Evolutionary conservation across 345 rosid species (phyloP), one percentile per base, ranked within the genome.

Genomic region (Populus pruinosa): DNA sequence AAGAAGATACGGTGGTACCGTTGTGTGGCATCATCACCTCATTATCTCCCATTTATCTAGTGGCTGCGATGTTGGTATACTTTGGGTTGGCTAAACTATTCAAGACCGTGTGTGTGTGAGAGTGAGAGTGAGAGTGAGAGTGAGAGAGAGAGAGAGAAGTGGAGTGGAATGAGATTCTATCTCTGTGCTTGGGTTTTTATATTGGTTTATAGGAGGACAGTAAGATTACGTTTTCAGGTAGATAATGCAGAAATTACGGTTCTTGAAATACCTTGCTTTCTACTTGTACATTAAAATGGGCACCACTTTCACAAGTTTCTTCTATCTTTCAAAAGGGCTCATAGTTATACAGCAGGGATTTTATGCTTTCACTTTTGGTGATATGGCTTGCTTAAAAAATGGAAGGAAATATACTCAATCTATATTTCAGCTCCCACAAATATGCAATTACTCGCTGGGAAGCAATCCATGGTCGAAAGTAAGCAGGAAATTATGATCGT

Each of bases 391-490:
- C 4, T 29, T 44, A 29, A 2, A 7, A 23, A 2, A 16, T 9
- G 53, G 2, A 11, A 41, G 10, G 13, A 41, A 41, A 38, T 6
- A 38, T 38, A 7, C 8, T 38, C 5, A 1, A 41, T 41, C 44
- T 41, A 10, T 10, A 2, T 41, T 41, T 41, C 44, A 41, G 44
- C 0, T 10, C 44, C 44, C 44, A 2, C 44, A 70, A 77, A 53
- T 80, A 68, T 78, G 77, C 82, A 50, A 78, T 74, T 71, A 81
- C 29, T 77, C 36, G 3, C 35, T 69, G 17, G 64, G 83, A 83
- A 80, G 83, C 68, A 74, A 80, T 65, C 47, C 38, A 29, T 44
- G 70, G 8, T 5, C 25, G 43, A 82, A 82, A 72, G 76, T 7
- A 38, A 67, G 11, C 27, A 44, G 14, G 68, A 35, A 2, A 50